phyloP scores from a whole-genome alignment of 1,284 basidiomycete species.

The Ustilago shanxiensis region DNA sequence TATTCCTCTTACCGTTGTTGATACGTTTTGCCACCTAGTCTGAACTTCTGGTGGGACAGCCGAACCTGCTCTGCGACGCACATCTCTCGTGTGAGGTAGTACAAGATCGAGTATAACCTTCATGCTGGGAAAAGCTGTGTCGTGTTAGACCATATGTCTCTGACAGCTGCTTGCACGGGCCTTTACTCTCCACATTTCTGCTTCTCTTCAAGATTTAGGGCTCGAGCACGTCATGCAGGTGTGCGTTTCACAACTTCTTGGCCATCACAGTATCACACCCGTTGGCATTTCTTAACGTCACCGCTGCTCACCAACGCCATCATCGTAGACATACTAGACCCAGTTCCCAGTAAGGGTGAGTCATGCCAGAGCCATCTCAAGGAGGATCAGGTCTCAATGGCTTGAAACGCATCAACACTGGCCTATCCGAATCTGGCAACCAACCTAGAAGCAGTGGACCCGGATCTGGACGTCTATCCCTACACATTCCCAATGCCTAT shows the following conservation, averaged over 20 bases:
- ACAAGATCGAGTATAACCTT: neutral
- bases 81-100: neutral
- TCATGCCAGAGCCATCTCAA: slow-evolving; percentile 16
- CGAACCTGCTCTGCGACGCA: slow-evolving; percentile 2
- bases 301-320: no score
- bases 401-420: slow-evolving; percentile 34
- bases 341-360: no score
- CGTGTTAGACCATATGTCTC: no score
- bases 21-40: neutral
- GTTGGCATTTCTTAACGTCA: no score
- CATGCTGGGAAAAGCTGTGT: no score
- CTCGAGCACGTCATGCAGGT: slow-evolving; percentile 9
- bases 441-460: slow-evolving; percentile 21
- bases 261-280: no score
- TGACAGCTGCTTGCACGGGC: neutral
- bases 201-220: neutral
- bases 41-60: neutral
- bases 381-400: neutral
- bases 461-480: slow-evolving; percentile 24
- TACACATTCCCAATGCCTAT: slow-evolving; percentile 45
- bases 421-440: slow-evolving; percentile 14
- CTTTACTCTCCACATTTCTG: neutral
- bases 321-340: neutral
- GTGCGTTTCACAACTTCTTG: slow-evolving; percentile 1
- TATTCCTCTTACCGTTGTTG: neutral